These are phyloP conservation scores for Beauveria sp. DNA, from an alignment of 2,329 filamentous ascomycete species.

Conservation along the genomic window DNA sequence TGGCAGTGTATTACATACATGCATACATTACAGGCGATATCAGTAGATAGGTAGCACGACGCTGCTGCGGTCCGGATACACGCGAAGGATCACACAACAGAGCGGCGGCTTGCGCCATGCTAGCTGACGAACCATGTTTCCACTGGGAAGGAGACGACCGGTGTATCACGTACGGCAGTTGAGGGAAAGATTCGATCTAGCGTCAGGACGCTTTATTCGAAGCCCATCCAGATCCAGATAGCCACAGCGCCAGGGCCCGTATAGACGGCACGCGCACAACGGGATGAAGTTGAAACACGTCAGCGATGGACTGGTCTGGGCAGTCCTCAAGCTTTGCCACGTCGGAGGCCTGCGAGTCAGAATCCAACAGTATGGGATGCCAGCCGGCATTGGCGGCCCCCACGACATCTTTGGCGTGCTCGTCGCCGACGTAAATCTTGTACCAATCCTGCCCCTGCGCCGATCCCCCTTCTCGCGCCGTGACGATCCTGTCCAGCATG, in stretches of 20 bases:
- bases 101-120: neutral
- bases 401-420: conserved; percentile 40
- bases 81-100: neutral
- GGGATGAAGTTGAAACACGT: conserved; percentile 10
- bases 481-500: conserved; percentile 30
- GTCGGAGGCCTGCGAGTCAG: neutral
- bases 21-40: neutral
- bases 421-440: conserved; percentile 48
- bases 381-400: conserved; percentile 31
- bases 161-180: neutral
- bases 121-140: neutral
- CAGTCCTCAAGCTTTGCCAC: conserved; percentile 11
- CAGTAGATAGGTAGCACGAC: neutral
- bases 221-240: neutral
- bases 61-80: neutral
- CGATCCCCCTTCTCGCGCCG: conserved; percentile 11
- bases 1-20: neutral
- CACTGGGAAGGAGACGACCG: neutral
- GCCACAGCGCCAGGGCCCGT: conserved; percentile 4
- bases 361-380: conserved; percentile 18
- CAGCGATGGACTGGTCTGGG: conserved; percentile 5
- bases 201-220: neutral
- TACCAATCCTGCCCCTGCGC: conserved; percentile 21
- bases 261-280: conserved; percentile 16
- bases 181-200: neutral